phyloP scores from a whole-genome alignment of 176 grass and related monocot genomes.

The Poa annua region DNA sequence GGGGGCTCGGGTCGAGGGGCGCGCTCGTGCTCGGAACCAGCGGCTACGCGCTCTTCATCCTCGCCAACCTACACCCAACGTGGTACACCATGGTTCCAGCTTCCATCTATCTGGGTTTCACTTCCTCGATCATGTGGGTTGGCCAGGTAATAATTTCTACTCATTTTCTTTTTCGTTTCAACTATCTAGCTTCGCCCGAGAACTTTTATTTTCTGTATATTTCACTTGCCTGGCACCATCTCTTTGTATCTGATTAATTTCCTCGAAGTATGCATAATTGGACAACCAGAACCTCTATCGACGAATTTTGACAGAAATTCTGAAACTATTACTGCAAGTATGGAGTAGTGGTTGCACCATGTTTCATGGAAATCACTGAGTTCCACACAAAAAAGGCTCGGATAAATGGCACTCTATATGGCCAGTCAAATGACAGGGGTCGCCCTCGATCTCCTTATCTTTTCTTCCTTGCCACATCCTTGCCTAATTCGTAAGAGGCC shows the following conservation, averaged over 20 bases:
- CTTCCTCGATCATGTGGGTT: slow-evolving; percentile 31
- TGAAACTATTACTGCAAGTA: no score
- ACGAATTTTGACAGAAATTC: background rate
- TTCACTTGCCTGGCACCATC: background rate
- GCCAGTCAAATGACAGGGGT: background rate
- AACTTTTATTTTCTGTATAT: background rate
- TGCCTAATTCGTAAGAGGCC: no score
- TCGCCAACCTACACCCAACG: slow-evolving; percentile 5
- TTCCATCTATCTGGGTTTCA: slow-evolving; percentile 8
- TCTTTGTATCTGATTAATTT: background rate
- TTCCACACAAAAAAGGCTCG: background rate
- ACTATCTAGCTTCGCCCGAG: no score
- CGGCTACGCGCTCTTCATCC: slow-evolving; percentile 35
- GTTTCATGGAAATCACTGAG: background rate
- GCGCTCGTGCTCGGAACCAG: slow-evolving; percentile 22
- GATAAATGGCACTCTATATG: background rate
- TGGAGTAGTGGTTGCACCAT: no score
- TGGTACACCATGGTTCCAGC: slow-evolving; percentile 23
- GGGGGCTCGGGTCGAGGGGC: slow-evolving; percentile 16
- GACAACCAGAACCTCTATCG: background rate
- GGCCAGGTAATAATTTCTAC: slow-evolving; percentile 3
- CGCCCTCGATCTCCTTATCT: background rate
- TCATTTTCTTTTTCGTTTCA: no score
- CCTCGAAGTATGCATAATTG: background rate
- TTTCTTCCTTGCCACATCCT: background rate